These are phyloP conservation scores for Coemansia umbellata DNA, from an alignment of 192 early-diverging fungal species.

Conservation along the genomic window DNA sequence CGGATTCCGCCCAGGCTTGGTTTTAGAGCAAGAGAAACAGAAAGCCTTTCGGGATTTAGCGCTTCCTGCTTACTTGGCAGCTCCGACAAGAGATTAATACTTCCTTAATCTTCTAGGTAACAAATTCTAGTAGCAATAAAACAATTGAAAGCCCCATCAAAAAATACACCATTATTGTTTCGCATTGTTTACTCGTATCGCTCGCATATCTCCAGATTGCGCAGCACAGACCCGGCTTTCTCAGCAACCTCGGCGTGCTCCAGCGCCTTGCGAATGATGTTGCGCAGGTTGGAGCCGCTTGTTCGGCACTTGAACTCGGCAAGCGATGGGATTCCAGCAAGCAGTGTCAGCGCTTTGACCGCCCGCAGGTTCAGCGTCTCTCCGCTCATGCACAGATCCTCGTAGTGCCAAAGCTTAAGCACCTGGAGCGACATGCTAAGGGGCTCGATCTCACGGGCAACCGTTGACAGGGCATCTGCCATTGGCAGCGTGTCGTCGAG, in stretches of 20 bases:
- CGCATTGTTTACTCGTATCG: conserved; percentile 10
- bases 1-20: no score
- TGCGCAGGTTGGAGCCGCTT: conserved; percentile 4
- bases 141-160: neutral
- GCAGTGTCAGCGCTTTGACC: conserved; percentile 7
- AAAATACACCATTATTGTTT: no score
- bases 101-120: no score
- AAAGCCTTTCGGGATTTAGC: no score
- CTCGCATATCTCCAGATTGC: conserved; percentile 14
- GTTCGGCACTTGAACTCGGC: conserved; percentile 9
- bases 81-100: no score
- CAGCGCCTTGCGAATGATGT: conserved; percentile 2
- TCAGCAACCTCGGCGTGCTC: neutral
- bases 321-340: conserved; percentile 22
- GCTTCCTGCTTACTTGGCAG: no score
- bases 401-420: conserved; percentile 28
- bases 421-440: conserved; percentile 15
- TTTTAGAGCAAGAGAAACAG: no score
- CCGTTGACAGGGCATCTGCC: neutral
- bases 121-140: no score
- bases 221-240: conserved; percentile 4
- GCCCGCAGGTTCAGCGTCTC: conserved; percentile 10
- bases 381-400: conserved; percentile 6
- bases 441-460: neutral
- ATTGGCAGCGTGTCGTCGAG: conserved; percentile 3